These are phyloP conservation scores for Hypoxylon sp. DNA, from an alignment of 2,329 filamentous ascomycete genomes.

Conservation along the genomic window DNA sequence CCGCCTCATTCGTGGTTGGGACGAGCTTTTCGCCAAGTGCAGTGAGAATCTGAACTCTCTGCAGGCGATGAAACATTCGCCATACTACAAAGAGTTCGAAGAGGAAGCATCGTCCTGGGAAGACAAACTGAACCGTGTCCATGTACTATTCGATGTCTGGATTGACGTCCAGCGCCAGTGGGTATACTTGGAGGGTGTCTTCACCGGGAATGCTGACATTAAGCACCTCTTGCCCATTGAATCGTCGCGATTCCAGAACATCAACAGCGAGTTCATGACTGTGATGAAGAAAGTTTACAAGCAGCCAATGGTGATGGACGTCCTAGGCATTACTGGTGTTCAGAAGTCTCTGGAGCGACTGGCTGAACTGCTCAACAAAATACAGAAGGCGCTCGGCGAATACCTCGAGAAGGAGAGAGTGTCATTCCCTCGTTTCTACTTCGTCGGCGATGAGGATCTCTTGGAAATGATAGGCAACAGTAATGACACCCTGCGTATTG, in stretches of 20 bases:
- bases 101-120: conserved; percentile 98
- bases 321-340: conserved; percentile 94
- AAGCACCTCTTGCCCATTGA: conserved; percentile 97
- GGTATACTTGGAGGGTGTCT: conserved; percentile 99
- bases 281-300: conserved; percentile 99
- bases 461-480: conserved; percentile 99
- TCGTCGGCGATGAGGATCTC: conserved; percentile 97
- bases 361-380: conserved; percentile 98
- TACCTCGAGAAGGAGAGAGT: conserved; percentile 98
- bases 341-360: conserved; percentile 96
- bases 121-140: conserved; percentile 96
- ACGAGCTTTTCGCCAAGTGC: conserved; percentile 98
- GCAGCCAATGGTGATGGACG: conserved; percentile 94
- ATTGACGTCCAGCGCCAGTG: conserved; percentile 99
- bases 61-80: conserved; percentile 98
- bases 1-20: conserved; percentile 96
- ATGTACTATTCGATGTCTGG: conserved; percentile 99
- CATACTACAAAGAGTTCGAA: conserved; percentile 99
- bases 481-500: conserved; percentile 94
- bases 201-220: conserved; percentile 98
- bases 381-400: conserved; percentile 97
- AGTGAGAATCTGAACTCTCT: conserved; percentile 98
- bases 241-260: conserved; percentile 97
- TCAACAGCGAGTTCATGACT: conserved; percentile 98
- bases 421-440: conserved; percentile 98